Base-by-base conservation (phyloP, 768 basidiomycete genomes). In the Amanita subjunquillea region DNA sequence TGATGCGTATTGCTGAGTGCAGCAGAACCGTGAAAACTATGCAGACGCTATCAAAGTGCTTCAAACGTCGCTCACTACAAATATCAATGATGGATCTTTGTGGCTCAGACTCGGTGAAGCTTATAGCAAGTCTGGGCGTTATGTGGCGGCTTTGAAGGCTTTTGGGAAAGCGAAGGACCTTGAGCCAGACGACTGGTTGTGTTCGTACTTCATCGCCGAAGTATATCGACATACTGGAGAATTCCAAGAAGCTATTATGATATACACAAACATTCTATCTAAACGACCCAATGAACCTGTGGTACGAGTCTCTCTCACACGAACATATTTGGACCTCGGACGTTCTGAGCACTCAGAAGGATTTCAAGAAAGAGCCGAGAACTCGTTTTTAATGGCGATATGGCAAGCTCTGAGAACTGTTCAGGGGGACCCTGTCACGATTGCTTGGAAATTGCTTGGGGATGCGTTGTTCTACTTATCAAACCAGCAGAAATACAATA, bases 21-120 rank as follows among this genome's bases (percentile, higher is more conserved):
- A 55, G 41, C 56, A 92, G 90, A 79, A 74, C 53, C 79, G 79
- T 23, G 72, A 72, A 48, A 83, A 90, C 56, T 91, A 86, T 60
- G 59, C 74, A 4, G 72, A 78, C 39, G 91, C 93, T 2, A 90
- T 91, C 32, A 81, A 87, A 58, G 83, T 86, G 0, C 83, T 91
- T 59, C 93, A 97, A 59, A 75, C 91, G n/a, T 83, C 89, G 0
- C 74, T 96, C 4, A 77, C 91, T 15, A 85, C 85, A 6, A 79
- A 89, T 20, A 76, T 82, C 1, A 78, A 83, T 2, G 92, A 98
- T 65, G 76, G 80, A 10, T 64, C 82, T 13, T 78, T 85, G n/a
- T 98, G 95, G 96, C 73, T 92, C 12, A 80, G 89, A 36, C 75
- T 99, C 2, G 94, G 94, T 1, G 91, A 96, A 66, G 88, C 91